phyloP scores from a whole-genome alignment of 768 basidiomycete genomes.

The Naganishia friedmannii region DNA sequence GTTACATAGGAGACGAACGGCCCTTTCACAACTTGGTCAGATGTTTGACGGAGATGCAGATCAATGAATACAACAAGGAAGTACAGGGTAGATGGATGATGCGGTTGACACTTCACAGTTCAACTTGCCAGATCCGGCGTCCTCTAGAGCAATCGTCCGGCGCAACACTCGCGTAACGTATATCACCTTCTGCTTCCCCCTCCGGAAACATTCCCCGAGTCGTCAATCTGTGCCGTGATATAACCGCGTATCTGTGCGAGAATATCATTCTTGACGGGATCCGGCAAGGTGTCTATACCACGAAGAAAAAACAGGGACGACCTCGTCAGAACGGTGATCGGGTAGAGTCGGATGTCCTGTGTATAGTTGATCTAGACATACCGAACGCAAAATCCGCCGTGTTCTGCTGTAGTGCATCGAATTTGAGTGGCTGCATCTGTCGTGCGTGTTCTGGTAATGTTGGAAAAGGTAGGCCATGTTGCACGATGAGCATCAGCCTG shows the following conservation, averaged over 20 bases:
- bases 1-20: no score
- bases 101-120: no score
- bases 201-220: not conserved
- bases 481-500: not conserved
- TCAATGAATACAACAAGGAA: not conserved
- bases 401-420: conserved; percentile 25
- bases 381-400: conserved; percentile 18
- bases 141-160: no score
- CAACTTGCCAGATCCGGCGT: no score
- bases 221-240: conserved; percentile 9
- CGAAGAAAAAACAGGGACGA: not conserved
- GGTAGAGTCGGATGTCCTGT: not conserved
- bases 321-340: not conserved
- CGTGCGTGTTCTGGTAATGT: conserved; percentile 17
- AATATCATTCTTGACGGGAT: conserved; percentile 21
- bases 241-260: conserved; percentile 19
- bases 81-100: no score
- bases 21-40: not conserved
- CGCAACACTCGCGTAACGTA: not conserved
- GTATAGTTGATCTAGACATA: not conserved
- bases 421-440: conserved; percentile 24
- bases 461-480: not conserved
- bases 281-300: conserved; percentile 18
- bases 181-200: not conserved
- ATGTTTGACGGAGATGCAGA: not conserved